A percentile compares a stretch with the other conserved stretches of the same genome.
These are phyloP conservation scores for Scortechinia acanthostroma DNA, from an alignment of 2,329 filamentous ascomycete genomes.

Conservation along the genomic window DNA sequence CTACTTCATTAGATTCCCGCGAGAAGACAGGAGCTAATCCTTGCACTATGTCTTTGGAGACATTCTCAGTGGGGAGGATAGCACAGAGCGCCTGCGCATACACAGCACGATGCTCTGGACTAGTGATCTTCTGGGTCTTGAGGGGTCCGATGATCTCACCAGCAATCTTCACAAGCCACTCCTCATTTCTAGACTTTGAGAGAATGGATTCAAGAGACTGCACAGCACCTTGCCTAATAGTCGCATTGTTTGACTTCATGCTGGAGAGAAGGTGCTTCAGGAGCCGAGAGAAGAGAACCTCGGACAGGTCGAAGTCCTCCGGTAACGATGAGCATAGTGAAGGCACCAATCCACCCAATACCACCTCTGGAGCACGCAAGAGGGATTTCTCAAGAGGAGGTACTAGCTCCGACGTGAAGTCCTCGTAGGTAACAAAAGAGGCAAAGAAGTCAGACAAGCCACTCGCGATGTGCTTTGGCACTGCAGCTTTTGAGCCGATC, in stretches of 20 bases:
- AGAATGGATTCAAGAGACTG: slow-evolving; percentile 69
- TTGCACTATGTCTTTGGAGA: slow-evolving; percentile 52
- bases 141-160: slow-evolving; percentile 75
- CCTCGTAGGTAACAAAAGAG: slow-evolving; percentile 65
- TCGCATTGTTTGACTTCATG: slow-evolving; percentile 79
- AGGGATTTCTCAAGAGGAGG: slow-evolving; percentile 83
- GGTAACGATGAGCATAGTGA: slow-evolving; percentile 69
- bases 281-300: slow-evolving; percentile 63
- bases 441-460: slow-evolving; percentile 78
- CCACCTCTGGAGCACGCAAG: slow-evolving; percentile 80
- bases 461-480: slow-evolving; percentile 67
- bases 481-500: slow-evolving; percentile 65
- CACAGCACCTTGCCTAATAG: slow-evolving; percentile 70
- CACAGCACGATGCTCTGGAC: slow-evolving; percentile 75
- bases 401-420: slow-evolving; percentile 69
- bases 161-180: slow-evolving; percentile 57
- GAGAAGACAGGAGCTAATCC: not conserved
- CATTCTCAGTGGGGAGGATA: slow-evolving; percentile 48
- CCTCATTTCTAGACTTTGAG: slow-evolving; percentile 45
- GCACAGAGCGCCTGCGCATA: slow-evolving; percentile 74
- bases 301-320: slow-evolving; percentile 67
- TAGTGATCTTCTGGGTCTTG: slow-evolving; percentile 76
- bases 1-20: not conserved
- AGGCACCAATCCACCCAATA: slow-evolving; percentile 72
- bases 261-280: slow-evolving; percentile 84